A percentile compares a stretch with the other conserved stretches of the same genome.
These are phyloP conservation scores for Penicillium sp. DNA, from an alignment of 2,329 filamentous ascomycete species.

Conservation along the genomic window DNA sequence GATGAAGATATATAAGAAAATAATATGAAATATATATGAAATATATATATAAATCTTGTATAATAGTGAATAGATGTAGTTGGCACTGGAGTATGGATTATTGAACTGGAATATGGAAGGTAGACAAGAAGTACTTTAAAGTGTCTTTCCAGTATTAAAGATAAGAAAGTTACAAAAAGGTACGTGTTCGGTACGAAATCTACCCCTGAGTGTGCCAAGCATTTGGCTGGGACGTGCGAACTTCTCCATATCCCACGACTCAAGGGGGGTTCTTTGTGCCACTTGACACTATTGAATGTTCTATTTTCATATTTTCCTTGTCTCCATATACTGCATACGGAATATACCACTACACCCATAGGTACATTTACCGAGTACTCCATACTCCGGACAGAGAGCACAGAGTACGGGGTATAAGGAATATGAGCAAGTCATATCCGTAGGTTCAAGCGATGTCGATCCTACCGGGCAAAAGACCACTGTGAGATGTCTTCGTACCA, in stretches of 20 bases:
- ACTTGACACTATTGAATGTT: constrained; percentile 17
- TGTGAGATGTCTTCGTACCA: constrained; percentile 15
- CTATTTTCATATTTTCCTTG: constrained; percentile 7
- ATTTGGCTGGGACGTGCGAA: constrained; percentile 6
- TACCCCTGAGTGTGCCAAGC: constrained; percentile 15
- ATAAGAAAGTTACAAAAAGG: neutral
- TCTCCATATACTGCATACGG: neutral
- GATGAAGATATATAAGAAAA: neutral
- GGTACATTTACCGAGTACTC: too few relatives aligned
- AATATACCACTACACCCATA: too few relatives aligned
- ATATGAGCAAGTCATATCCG: neutral
- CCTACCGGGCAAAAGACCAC: constrained; percentile 17
- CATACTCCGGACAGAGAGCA: too few relatives aligned
- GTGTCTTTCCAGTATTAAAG: neutral
- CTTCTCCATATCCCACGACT: constrained; percentile 17
- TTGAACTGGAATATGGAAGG: neutral
- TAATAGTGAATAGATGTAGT: neutral
- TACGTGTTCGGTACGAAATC: neutral
- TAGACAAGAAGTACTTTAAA: neutral
- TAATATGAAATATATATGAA: neutral
- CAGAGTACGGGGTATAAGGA: too few relatives aligned
- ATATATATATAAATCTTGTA: neutral
- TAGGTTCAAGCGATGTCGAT: constrained; percentile 20
- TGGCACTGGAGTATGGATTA: neutral
- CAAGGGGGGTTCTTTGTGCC: constrained; percentile 15